Evolutionary conservation across 257 asterid genomes (phyloP).

Genomic region (Solanum okadae): DNA sequence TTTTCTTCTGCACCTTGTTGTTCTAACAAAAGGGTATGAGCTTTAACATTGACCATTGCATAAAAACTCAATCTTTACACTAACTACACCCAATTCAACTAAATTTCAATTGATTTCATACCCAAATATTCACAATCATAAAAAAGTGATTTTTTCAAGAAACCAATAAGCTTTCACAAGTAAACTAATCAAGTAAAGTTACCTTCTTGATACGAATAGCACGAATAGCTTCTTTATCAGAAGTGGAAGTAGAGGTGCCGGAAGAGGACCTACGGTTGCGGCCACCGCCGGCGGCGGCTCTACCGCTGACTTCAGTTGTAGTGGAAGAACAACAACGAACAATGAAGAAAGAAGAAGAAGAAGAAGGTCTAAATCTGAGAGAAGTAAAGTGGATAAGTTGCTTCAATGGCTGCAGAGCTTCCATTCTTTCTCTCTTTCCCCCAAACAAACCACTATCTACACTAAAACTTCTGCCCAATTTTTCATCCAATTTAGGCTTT

Average conservation of each 20-base stretch:
- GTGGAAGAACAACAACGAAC: conserved; percentile 49
- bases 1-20: background rate
- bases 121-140: background rate
- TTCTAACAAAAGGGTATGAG: background rate
- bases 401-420: conserved; percentile 45
- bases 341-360: conserved; percentile 18
- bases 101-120: background rate
- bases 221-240: conserved; percentile 85
- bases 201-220: conserved; percentile 83
- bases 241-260: conserved; percentile 22
- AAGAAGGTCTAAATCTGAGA: conserved; percentile 4
- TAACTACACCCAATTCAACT: background rate
- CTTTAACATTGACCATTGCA: background rate
- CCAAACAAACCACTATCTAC: background rate
- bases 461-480: background rate
- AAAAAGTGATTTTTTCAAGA: background rate
- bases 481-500: background rate
- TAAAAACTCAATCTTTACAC: background rate
- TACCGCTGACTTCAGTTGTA: conserved; percentile 10
- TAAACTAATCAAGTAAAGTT: background rate
- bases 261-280: conserved; percentile 46
- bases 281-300: conserved; percentile 7
- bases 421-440: conserved; percentile 16
- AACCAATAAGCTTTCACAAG: background rate
- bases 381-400: conserved; percentile 39